A percentile compares a stretch with the other conserved stretches of the same genome.
phyloP scores from a whole-genome alignment of 345 rosid genomes.

The Salix arbutifolia region DNA sequence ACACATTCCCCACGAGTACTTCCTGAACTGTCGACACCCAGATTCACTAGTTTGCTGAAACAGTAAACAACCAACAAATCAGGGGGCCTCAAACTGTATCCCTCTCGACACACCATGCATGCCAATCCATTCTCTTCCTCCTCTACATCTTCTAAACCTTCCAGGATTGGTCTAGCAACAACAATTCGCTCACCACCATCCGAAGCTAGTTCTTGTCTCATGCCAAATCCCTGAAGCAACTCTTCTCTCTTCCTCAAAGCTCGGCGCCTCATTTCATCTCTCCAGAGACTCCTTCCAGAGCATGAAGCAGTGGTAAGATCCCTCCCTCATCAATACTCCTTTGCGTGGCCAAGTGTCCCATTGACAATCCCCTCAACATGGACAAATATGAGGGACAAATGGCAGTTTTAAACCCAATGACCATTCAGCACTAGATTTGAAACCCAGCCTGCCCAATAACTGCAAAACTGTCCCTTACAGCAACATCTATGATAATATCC shows the following conservation, averaged over 20 bases:
- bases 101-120: conserved; percentile 98
- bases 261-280: conserved; percentile 92
- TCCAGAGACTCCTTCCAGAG: conserved; percentile 86
- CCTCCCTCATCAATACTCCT: conserved; percentile 80
- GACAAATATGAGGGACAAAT: conserved; percentile 87
- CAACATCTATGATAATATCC: conserved; percentile 76
- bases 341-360: conserved; percentile 89
- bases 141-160: conserved; percentile 93
- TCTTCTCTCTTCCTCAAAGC: conserved; percentile 83
- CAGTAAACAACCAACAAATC: conserved; percentile 89
- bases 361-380: conserved; percentile 89
- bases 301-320: conserved; percentile 79
- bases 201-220: conserved; percentile 73
- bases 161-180: conserved; percentile 71
- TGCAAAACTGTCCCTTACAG: conserved; percentile 74
- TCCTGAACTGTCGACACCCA: conserved; percentile 86
- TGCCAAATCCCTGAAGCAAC: conserved; percentile 88
- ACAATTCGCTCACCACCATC: conserved; percentile 94
- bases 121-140: conserved; percentile 96
- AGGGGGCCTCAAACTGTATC: conserved; percentile 87
- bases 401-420: conserved; percentile 66
- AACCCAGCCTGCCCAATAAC: conserved; percentile 75
- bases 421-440: conserved; percentile 73
- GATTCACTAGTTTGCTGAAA: conserved; percentile 87
- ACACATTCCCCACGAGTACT: conserved; percentile 94